phyloP scores from a whole-genome alignment of 2,329 filamentous ascomycete species.

The Blastomyces emzantsi region DNA sequence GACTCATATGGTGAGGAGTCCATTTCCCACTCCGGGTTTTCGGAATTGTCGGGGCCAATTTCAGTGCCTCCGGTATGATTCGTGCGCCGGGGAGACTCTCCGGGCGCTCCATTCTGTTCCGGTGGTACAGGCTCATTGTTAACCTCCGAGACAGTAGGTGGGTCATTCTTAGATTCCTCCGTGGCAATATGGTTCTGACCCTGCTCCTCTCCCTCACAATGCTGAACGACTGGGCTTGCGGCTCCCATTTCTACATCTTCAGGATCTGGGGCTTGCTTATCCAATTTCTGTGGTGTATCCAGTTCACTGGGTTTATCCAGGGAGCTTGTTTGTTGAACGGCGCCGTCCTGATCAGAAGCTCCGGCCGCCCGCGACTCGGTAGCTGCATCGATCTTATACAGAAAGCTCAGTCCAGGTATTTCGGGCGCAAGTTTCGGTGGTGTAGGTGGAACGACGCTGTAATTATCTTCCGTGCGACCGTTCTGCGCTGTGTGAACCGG shows the following conservation, averaged over 20 bases:
- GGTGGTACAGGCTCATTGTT: constrained; percentile 2
- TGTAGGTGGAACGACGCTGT: constrained; percentile 5
- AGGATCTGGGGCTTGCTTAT: constrained; percentile 11
- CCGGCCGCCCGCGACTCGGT: neutral
- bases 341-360: constrained; percentile 1
- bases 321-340: neutral
- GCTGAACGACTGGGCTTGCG: neutral
- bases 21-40: constrained; percentile 69
- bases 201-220: neutral
- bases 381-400: constrained; percentile 13
- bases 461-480: constrained; percentile 12
- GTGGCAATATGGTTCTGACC: neutral
- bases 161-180: neutral
- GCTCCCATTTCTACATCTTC: constrained; percentile 8
- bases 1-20: constrained; percentile 71
- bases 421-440: constrained; percentile 18
- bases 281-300: neutral
- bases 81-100: constrained; percentile 7
- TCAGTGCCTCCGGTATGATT: constrained; percentile 9
- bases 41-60: constrained; percentile 18
- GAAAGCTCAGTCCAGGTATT: constrained; percentile 33
- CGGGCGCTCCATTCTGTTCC: neutral
- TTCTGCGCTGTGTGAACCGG: constrained; percentile 18
- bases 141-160: neutral
- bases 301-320: neutral